Conservation (phyloP, 345 rosid genomes). For the Aethionema arabicum region DNA sequence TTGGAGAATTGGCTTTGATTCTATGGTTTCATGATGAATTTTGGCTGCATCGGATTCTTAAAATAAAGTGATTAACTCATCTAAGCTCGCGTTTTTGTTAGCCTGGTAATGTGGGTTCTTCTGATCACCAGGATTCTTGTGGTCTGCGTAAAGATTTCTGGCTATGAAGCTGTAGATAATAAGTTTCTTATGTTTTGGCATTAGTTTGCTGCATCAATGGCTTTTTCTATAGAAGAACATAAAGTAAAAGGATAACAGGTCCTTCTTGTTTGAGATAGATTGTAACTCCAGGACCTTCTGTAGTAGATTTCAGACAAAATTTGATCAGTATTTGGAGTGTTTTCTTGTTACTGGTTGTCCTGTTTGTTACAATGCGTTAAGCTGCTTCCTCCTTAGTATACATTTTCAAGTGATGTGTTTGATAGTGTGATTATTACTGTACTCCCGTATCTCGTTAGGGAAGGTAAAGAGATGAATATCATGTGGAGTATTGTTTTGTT, state of each 20-base stretch:
- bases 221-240: background rate
- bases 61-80: slow-evolving; percentile 14
- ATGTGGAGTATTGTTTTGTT: slow-evolving; percentile 14
- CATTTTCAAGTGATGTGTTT: slow-evolving; percentile 1
- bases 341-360: slow-evolving; percentile 2
- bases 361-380: slow-evolving; percentile 8
- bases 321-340: slow-evolving; percentile 4
- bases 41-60: slow-evolving; percentile 24
- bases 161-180: slow-evolving; percentile 17
- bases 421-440: background rate
- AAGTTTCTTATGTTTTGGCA: background rate
- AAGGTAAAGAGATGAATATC: slow-evolving; percentile 4
- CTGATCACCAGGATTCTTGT: slow-evolving; percentile 8
- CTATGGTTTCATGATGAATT: slow-evolving; percentile 25
- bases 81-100: slow-evolving; percentile 22
- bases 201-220: slow-evolving; percentile 15
- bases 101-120: slow-evolving; percentile 32
- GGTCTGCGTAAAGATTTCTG: background rate
- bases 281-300: slow-evolving; percentile 9
- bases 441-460: background rate
- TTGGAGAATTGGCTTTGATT: slow-evolving; percentile 28
- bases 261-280: slow-evolving; percentile 9
- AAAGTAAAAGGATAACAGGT: background rate
- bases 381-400: slow-evolving; percentile 1
- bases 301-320: background rate